Base-by-base conservation (phyloP, 768 basidiomycete genomes). In the Pisolithus sp. region DNA sequence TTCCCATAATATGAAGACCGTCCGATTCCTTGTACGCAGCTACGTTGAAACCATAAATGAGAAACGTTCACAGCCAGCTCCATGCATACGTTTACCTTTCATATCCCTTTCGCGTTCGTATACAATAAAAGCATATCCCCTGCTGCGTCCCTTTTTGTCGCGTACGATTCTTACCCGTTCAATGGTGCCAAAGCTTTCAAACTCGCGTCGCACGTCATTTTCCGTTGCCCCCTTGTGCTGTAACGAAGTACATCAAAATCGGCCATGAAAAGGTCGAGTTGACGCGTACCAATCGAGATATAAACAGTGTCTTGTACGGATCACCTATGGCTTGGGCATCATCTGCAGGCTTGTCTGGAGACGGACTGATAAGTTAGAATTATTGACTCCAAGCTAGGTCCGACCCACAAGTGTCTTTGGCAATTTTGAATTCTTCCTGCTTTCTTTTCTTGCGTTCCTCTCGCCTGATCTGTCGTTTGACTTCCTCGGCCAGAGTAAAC, bases 11-110 rank as follows among this genome's bases (percentile, higher is more conserved):
- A 56, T 93, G 89, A 41, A 99, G 79, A 21, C 93, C 91, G 62
- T 98, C 95, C 18, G 94, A 97, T 68, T 98, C 96, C 72, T 98
- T 98, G 79, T 98, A 99, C 13, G 95, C 96, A 57, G 87, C 86
- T 89, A 57, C 42, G 53, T 43, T 39, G 51, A 51, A 57, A 43
- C 62, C 46, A 61, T 52, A 58, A 42, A 58, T 47, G 46, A 52
- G 53, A 50, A 56, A 59, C 37, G 20, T 52, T 13, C 28, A 30
- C 28, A 51, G 41, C 52, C 48, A 44, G 47, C 43, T 24, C 46
- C 54, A 18, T 31, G 47, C 60, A 38, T 10, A 15, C 28, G 31
- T 15, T 47, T 67, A 94, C 94, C 94, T 81, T 98, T 98, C 96
- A 99, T 99, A 67, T 99, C 96, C 53, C 94, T 83, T 72, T 98